These are phyloP conservation scores for Colletotrichum gloeosporioides DNA, from an alignment of 2,329 filamentous ascomycete genomes.

Conservation along the genomic window DNA sequence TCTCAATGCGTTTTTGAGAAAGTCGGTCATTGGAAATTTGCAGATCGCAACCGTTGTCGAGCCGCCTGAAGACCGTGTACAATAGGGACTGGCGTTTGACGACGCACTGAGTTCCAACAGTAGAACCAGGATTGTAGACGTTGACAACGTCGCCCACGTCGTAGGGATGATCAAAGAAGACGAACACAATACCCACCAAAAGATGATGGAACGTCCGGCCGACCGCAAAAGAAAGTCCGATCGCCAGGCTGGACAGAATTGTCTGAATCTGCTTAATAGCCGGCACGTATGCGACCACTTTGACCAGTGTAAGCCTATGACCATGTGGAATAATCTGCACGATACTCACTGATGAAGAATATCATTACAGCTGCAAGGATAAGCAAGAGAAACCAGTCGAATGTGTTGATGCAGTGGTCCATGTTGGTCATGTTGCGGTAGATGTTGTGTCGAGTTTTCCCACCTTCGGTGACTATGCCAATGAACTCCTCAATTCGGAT, in stretches of 20 bases:
- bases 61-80: slow-evolving; percentile 38
- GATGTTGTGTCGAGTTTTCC: slow-evolving; percentile 29
- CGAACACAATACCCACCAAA: slow-evolving; percentile 71
- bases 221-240: slow-evolving; percentile 73
- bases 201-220: slow-evolving; percentile 75
- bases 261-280: slow-evolving; percentile 32
- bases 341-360: slow-evolving; percentile 27
- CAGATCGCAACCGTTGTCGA: slow-evolving; percentile 32
- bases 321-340: background rate
- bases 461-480: slow-evolving; percentile 30
- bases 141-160: slow-evolving; percentile 75
- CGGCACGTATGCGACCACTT: slow-evolving; percentile 27
- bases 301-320: background rate
- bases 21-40: slow-evolving; percentile 66
- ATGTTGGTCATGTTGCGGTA: slow-evolving; percentile 30
- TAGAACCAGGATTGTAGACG: slow-evolving; percentile 51
- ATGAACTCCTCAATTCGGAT: slow-evolving; percentile 33
- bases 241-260: slow-evolving; percentile 27
- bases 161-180: slow-evolving; percentile 78
- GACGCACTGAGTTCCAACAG: slow-evolving; percentile 19
- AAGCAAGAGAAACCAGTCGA: slow-evolving; percentile 31
- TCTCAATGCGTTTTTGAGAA: slow-evolving; percentile 73
- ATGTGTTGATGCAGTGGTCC: slow-evolving; percentile 34
- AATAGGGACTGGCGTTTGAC: slow-evolving; percentile 37
- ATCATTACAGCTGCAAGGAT: slow-evolving; percentile 28